Evolutionary conservation across 148 eudicot genomes (phyloP).

Genomic region (Polygonum maritimum): DNA sequence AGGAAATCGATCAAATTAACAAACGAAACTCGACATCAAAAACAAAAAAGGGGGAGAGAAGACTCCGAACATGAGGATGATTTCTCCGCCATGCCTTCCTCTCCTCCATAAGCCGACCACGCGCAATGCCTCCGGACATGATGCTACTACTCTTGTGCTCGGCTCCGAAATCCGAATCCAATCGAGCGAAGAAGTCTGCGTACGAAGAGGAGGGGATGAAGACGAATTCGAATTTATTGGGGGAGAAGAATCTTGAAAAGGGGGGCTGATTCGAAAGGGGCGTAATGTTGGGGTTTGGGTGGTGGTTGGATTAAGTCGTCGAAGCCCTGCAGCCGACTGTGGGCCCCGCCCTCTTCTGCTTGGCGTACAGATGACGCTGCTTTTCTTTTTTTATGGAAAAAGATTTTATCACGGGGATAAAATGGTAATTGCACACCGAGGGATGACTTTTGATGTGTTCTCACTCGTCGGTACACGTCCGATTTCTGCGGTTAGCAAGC

Average conservation of each 20-base stretch:
- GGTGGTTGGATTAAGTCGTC: neutral
- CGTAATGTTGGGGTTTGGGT: neutral
- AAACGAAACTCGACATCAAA: neutral
- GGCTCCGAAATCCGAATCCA: too few relatives aligned
- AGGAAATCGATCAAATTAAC: neutral
- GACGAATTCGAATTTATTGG: conserved; percentile 3
- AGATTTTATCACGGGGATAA: too few relatives aligned
- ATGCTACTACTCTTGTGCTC: neutral
- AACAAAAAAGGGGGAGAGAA: neutral
- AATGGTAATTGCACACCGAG: too few relatives aligned
- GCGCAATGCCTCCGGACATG: conserved; percentile 77
- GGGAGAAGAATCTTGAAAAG: conserved; percentile 5
- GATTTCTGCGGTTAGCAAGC: too few relatives aligned
- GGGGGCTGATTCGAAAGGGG: neutral
- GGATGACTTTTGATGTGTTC: too few relatives aligned
- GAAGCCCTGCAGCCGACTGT: neutral
- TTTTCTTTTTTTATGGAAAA: neutral
- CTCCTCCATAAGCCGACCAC: conserved; percentile 76
- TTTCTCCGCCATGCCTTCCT: conserved; percentile 82
- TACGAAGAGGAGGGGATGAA: neutral
- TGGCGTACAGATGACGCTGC: conserved; percentile 5
- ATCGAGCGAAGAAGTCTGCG: neutral
- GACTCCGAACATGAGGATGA: conserved; percentile 57
- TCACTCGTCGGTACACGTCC: too few relatives aligned
- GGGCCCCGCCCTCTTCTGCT: neutral